These are phyloP conservation scores for Mytilinidion resinicola DNA, from an alignment of 495 filamentous ascomycete genomes.

Conservation along the genomic window DNA sequence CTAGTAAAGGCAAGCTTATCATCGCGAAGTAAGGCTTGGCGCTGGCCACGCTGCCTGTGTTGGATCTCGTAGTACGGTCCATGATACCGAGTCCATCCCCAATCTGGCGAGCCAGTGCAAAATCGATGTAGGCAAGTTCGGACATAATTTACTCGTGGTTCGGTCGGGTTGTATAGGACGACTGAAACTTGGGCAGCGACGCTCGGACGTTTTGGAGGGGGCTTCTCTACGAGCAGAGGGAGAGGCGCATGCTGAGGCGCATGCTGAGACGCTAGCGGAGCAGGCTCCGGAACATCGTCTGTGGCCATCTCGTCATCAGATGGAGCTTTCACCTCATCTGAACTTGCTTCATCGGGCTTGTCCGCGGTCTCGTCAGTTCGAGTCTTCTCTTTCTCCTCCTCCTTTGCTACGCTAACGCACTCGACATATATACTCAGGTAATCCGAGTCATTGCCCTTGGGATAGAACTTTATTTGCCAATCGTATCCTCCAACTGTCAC, in stretches of 20 bases:
- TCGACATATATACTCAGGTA: conserved; percentile 60
- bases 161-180: conserved; percentile 59
- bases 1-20: conserved; percentile 59
- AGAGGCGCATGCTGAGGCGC: conserved; percentile 27
- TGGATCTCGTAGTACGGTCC: conserved; percentile 57
- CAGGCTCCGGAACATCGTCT: neutral
- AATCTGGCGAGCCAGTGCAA: conserved; percentile 52
- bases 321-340: neutral
- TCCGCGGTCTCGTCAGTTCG: neutral
- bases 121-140: conserved; percentile 56
- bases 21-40: conserved; percentile 55
- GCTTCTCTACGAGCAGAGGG: conserved; percentile 24
- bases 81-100: conserved; percentile 63
- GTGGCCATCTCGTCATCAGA: conserved; percentile 6
- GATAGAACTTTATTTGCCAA: conserved; percentile 67
- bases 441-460: conserved; percentile 56
- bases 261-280: neutral
- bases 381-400: conserved; percentile 13
- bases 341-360: conserved; percentile 6
- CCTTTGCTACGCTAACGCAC: conserved; percentile 47
- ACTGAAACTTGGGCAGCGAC: conserved; percentile 58
- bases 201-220: conserved; percentile 18
- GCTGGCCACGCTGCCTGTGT: conserved; percentile 50
- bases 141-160: conserved; percentile 55
- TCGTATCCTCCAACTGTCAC: conserved; percentile 57